These are phyloP conservation scores for Hanseniaspora mollemarum DNA, from an alignment of 805 yeast genomes.

Conservation along the genomic window DNA sequence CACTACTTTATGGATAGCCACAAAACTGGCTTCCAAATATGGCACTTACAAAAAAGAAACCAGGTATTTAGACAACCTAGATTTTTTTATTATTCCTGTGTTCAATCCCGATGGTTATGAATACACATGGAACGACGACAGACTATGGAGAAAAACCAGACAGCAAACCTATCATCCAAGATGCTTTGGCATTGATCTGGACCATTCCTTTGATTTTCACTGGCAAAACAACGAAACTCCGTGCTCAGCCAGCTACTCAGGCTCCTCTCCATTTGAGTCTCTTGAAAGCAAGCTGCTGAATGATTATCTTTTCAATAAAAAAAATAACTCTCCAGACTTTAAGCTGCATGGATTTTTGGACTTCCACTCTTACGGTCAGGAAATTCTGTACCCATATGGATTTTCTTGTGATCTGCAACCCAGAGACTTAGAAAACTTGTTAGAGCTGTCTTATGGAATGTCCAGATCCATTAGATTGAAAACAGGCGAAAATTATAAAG, in stretches of 20 bases:
- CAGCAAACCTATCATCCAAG: constrained; percentile 56
- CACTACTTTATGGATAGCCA: constrained; percentile 48
- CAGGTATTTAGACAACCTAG: constrained; percentile 44
- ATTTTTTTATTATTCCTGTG: constrained; percentile 69
- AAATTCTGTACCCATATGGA: constrained; percentile 71
- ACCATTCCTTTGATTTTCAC: constrained; percentile 68
- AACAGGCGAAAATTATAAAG: constrained; percentile 55
- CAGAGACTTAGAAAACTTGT: constrained; percentile 65
- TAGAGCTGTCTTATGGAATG: constrained; percentile 72
- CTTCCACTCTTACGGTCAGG: constrained; percentile 77
- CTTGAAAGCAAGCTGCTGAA: constrained; percentile 45
- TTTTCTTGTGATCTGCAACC: constrained; percentile 64
- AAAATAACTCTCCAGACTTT: constrained; percentile 33
- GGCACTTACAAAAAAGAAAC: constrained; percentile 35
- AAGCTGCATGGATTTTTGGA: constrained; percentile 67
- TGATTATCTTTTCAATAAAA: constrained; percentile 34
- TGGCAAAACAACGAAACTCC: constrained; percentile 57
- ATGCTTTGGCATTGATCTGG: constrained; percentile 78
- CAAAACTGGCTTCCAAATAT: constrained; percentile 38
- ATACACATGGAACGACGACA: constrained; percentile 65
- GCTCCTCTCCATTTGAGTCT: constrained; percentile 60
- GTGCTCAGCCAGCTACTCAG: constrained; percentile 76
- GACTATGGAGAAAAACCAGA: constrained; percentile 83
- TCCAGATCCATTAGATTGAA: constrained; percentile 57
- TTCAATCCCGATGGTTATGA: constrained; percentile 87